Conservation (phyloP, 2,329 filamentous ascomycete genomes). For the Colletotrichum sp. region DNA sequence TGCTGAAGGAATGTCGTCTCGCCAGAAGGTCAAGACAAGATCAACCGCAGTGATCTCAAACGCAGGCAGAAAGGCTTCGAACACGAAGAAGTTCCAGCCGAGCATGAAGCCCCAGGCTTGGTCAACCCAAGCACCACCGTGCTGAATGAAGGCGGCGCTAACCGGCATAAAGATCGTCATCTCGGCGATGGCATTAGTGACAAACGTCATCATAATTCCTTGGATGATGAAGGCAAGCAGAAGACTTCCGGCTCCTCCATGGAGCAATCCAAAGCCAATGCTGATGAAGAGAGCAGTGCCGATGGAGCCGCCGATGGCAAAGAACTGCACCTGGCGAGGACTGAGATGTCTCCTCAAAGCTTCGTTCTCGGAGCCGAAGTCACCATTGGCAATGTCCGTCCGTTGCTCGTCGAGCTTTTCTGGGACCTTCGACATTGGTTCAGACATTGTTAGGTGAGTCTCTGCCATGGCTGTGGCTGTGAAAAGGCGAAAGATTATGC, state of each 20-base stretch:
- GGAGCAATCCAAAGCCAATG: slow-evolving; percentile 44
- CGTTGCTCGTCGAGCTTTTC: not conserved
- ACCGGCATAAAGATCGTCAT: slow-evolving; percentile 53
- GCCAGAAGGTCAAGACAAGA: slow-evolving; percentile 42
- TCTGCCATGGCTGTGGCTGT: not conserved
- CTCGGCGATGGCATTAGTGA: slow-evolving; percentile 55
- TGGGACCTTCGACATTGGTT: not conserved
- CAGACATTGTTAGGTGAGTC: not conserved
- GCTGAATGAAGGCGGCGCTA: slow-evolving; percentile 51
- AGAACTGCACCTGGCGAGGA: not conserved
- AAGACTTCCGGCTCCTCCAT: slow-evolving; percentile 45
- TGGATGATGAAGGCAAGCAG: slow-evolving; percentile 50
- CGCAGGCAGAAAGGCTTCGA: slow-evolving; percentile 53
- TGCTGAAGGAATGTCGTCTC: slow-evolving; percentile 30
- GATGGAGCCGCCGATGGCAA: not conserved
- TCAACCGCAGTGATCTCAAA: slow-evolving; percentile 53
- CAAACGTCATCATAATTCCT: slow-evolving; percentile 44
- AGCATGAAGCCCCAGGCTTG: slow-evolving; percentile 51
- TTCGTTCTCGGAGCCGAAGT: not conserved
- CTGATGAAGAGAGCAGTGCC: slow-evolving; percentile 24
- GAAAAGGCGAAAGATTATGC: not conserved
- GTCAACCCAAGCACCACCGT: slow-evolving; percentile 54
- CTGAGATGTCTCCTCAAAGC: not conserved
- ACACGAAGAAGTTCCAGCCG: slow-evolving; percentile 56
- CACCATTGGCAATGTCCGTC: not conserved